These are phyloP conservation scores for Fusarium secorum DNA, from an alignment of 2,329 filamentous ascomycete species.

Conservation along the genomic window DNA sequence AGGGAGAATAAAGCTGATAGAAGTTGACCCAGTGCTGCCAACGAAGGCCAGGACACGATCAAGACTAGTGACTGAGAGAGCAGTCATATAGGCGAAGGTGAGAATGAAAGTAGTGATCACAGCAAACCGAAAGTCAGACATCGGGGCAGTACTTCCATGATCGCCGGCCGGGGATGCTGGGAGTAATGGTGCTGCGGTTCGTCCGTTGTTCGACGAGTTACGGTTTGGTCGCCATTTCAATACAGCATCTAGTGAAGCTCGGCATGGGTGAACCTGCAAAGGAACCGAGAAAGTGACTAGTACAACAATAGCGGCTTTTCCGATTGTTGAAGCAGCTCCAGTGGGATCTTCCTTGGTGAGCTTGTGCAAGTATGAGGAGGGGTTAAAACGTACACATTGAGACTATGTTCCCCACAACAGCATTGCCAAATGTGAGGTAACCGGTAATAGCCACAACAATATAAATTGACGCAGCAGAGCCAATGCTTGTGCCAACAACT, in stretches of 20 bases:
- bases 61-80: constrained; percentile 88
- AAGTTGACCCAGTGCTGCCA: constrained; percentile 90
- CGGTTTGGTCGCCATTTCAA: constrained; percentile 82
- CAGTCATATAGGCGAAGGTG: constrained; percentile 82
- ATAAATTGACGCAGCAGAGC: constrained; percentile 86
- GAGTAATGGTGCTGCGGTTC: constrained; percentile 55
- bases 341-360: constrained; percentile 49
- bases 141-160: constrained; percentile 64
- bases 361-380: not conserved
- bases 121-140: constrained; percentile 89
- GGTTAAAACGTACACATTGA: constrained; percentile 74
- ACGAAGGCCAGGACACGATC: constrained; percentile 95
- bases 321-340: constrained; percentile 82
- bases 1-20: constrained; percentile 95
- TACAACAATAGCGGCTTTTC: constrained; percentile 92
- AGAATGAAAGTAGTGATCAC: constrained; percentile 88
- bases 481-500: constrained; percentile 85
- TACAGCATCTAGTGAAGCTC: constrained; percentile 95
- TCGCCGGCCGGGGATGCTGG: constrained; percentile 52
- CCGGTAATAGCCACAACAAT: constrained; percentile 92
- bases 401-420: constrained; percentile 90
- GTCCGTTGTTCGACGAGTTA: constrained; percentile 48
- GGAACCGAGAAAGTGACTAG: constrained; percentile 97
- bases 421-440: constrained; percentile 93
- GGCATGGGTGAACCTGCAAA: constrained; percentile 92